A percentile compares a stretch with the other conserved stretches of the same genome.
Evolutionary conservation across 495 filamentous ascomycete species (phyloP).

Genomic region (Trichoderma parareesei): DNA sequence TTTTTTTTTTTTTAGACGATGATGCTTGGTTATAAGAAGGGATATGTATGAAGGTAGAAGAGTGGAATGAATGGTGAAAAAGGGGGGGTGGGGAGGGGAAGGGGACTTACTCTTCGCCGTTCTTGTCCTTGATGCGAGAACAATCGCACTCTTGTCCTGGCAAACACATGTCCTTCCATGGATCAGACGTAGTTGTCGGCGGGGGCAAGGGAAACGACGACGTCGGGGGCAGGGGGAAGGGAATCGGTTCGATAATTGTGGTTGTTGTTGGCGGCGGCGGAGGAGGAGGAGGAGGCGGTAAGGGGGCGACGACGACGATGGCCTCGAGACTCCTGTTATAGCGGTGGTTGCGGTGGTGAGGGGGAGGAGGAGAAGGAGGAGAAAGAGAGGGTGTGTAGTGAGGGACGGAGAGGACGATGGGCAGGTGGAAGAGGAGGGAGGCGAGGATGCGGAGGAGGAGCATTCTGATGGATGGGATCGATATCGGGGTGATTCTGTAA

Average conservation of each 20-base stretch:
- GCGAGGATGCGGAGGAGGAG: not conserved
- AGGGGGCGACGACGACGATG: too few relatives aligned
- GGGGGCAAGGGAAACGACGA: not conserved
- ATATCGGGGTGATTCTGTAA: not conserved
- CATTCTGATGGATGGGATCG: not conserved
- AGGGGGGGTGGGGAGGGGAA: not conserved
- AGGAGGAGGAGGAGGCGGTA: not conserved
- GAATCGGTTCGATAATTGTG: not conserved
- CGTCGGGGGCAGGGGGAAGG: not conserved
- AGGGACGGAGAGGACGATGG: not conserved
- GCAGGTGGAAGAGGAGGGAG: not conserved
- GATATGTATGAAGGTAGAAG: not conserved
- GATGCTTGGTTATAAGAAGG: not conserved
- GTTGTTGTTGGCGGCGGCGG: not conserved
- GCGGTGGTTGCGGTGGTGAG: too few relatives aligned
- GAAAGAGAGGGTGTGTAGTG: not conserved
- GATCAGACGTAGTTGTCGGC: not conserved
- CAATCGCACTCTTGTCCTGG: not conserved
- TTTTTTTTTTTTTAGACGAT: too few relatives aligned
- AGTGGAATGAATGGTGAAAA: not conserved
- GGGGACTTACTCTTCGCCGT: not conserved
- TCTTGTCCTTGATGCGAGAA: not conserved
- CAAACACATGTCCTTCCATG: not conserved
- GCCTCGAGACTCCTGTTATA: too few relatives aligned
- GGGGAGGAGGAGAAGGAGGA: too few relatives aligned